Base-by-base conservation (phyloP, 441 rosid species). In the Adansonia madagascariensis region DNA sequence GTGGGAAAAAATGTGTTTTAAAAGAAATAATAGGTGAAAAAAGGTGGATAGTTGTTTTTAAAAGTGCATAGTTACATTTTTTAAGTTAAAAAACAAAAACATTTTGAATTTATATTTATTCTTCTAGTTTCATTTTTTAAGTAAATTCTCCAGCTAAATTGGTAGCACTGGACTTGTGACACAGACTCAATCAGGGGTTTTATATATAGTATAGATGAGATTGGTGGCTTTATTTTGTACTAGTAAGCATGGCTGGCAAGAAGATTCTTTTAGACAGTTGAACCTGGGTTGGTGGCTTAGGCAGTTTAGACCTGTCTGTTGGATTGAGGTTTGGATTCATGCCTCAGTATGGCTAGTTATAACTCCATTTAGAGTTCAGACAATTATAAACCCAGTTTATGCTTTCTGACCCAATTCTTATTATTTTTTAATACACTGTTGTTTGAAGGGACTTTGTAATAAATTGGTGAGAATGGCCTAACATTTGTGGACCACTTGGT, bases 391-490 rank as follows among this genome's bases (percentile, higher is more conserved):
- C 62, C 75, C 75, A 35, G 27, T 55, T 71, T 53, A 6, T 35
- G 10, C 31, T 35, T 63, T 55, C 31, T 71, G 27, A 35, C 5
- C 49, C 17, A 35, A 71, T 47, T 35, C 63, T 14, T 50, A 12
- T 71, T 52, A 47, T 53, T 43, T 35, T 53, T 20, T 71, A 53
- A n/a, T 41, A n/a, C 46, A 50, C 59, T 39, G 11, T 71, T 35
- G 15, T 35, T 71, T 71, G 74, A 15, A 70, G 41, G 31, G 74
- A 70, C 46, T 50, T 27, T 31, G 49, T 71, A 17, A 39, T 71
- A 15, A 71, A 71, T 35, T 55, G 63, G 63, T 53, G 62, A 53
- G 62, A 55, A 17, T 71, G 75, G n/a, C 55, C 46, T 35, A 35
- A 55, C 31, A 53, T 53, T 71, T 71, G 43, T 35, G n/a, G n/a